Conservation (phyloP, 2,329 filamentous ascomycete species). For the Fusarium sp. region DNA sequence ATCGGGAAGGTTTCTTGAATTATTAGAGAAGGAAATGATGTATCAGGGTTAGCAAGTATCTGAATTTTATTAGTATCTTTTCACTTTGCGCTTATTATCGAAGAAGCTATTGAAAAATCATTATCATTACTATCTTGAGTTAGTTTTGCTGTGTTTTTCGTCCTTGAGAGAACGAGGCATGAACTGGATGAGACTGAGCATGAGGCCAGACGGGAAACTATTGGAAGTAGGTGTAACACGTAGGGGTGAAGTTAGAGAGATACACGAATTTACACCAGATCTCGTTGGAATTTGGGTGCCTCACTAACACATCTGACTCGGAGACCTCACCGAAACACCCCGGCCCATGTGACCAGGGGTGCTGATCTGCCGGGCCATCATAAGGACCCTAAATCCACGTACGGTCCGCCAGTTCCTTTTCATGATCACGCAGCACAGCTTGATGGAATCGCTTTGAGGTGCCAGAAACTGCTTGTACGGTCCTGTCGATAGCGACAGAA, state of each 20-base stretch:
- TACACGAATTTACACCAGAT: constrained; percentile 16
- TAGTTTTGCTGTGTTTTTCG: no score
- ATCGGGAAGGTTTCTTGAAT: no score
- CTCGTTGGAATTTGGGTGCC: constrained; percentile 4
- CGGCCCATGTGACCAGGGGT: constrained; percentile 45
- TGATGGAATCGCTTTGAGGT: constrained; percentile 30
- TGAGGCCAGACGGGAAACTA: not conserved
- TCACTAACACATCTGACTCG: not conserved
- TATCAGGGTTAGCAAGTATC: no score
- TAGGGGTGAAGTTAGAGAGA: constrained; percentile 16
- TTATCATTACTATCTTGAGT: no score
- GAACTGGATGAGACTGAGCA: not conserved
- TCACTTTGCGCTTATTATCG: no score
- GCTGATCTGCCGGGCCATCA: constrained; percentile 42
- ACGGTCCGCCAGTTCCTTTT: constrained; percentile 9
- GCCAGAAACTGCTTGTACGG: constrained; percentile 3
- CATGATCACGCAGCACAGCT: constrained; percentile 33
- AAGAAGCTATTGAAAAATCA: no score
- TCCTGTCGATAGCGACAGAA: constrained; percentile 35
- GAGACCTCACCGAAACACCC: constrained; percentile 22
- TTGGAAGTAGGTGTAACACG: not conserved
- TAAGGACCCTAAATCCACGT: constrained; percentile 29
- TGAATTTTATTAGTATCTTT: no score
- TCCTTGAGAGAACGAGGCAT: no score
- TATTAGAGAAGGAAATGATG: no score